Base-by-base conservation (phyloP, 176 grass and related monocot species). In the Secale cereale region DNA sequence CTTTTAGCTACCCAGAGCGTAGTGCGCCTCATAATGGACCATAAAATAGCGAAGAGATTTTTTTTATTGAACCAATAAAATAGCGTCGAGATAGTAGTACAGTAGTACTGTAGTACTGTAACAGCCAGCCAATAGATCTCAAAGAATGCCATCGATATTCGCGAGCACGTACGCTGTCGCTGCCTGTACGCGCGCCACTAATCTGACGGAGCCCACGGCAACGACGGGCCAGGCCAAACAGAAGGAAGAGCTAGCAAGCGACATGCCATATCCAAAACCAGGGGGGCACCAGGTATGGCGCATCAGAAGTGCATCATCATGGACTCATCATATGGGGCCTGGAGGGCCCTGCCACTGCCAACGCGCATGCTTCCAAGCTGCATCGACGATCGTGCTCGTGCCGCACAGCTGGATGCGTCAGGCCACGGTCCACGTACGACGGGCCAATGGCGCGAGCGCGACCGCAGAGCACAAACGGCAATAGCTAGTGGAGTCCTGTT, bases 1-100 rank as follows among this genome's bases (percentile, higher is more conserved):
- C 85, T 40, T 76, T 36, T 52, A 36, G 39, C 26, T 6, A 3
- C 16, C 12, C 69, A 33, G 10, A 8, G 22, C 8, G 22, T 70
- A 17, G 52, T 90, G 88, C 83, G 71, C 39, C 52, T 63, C 83
- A 72, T 85, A 26, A 77, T 82, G 83, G 63, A 68, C 5, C 4
- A 33, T 65, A 85, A 26, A 59, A 45, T 27, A 63, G 3, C n/a
- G 7, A 76, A 48, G 15, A 43, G 1, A 43, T 2, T n/a, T n/a
- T n/a, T n/a, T n/a, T n/a, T n/a, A n/a, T n/a, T n/a, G n/a, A n/a
- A n/a, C n/a, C n/a, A n/a, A n/a, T n/a, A n/a, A n/a, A 43, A 43
- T 43, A 14, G 39, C 39, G 39, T 41, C 39, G 39, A 41, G 39
- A 41, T 35, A 1, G 33, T 3, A 41, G 39, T 41, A 41, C 37